Percentiles rank a stretch among this genome's conserved stretches.
Conservation (phyloP, 164 flowering plant genomes). For the Magnolia kwangsiensis region DNA sequence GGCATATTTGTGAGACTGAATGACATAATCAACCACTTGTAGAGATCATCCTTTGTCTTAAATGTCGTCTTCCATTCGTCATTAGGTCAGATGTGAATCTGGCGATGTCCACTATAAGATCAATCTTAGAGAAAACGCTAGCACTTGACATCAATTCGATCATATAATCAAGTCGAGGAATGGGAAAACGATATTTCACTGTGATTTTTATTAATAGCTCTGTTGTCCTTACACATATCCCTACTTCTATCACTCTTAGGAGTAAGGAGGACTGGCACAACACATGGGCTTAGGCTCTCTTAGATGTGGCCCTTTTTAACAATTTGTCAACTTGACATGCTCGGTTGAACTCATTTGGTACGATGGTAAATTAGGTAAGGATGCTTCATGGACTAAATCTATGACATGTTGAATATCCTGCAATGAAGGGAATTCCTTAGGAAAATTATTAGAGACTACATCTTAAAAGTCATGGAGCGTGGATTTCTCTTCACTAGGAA, state of each 20-base stretch:
- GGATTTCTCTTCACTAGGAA: neutral
- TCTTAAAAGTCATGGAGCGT: neutral
- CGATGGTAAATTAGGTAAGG: neutral
- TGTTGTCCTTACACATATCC: neutral
- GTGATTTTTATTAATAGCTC: slow-evolving; percentile 9
- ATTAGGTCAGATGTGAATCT: neutral
- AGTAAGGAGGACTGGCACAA: neutral
- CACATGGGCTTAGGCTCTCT: slow-evolving; percentile 9
- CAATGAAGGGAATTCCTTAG: slow-evolving; percentile 6
- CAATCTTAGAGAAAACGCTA: slow-evolving; percentile 4
- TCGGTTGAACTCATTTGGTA: slow-evolving; percentile 10
- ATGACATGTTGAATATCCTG: slow-evolving; percentile 5
- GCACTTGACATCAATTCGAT: neutral
- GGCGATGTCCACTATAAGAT: neutral
- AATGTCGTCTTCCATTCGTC: slow-evolving; percentile 5
- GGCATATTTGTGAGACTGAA: slow-evolving; percentile 3
- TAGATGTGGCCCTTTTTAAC: slow-evolving; percentile 4
- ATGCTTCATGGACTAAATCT: neutral
- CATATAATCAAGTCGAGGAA: slow-evolving; percentile 1
- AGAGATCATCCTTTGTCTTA: neutral
- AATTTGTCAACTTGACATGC: slow-evolving; percentile 11
- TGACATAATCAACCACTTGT: slow-evolving; percentile 3
- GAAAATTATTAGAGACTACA: neutral
- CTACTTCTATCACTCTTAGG: slow-evolving; percentile 2
- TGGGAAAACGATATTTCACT: slow-evolving; percentile 1